Evolutionary conservation across 2,329 filamentous ascomycete genomes (phyloP), one percentile per base, ranked within the genome.

Genomic region (Esteya vermicola): DNA sequence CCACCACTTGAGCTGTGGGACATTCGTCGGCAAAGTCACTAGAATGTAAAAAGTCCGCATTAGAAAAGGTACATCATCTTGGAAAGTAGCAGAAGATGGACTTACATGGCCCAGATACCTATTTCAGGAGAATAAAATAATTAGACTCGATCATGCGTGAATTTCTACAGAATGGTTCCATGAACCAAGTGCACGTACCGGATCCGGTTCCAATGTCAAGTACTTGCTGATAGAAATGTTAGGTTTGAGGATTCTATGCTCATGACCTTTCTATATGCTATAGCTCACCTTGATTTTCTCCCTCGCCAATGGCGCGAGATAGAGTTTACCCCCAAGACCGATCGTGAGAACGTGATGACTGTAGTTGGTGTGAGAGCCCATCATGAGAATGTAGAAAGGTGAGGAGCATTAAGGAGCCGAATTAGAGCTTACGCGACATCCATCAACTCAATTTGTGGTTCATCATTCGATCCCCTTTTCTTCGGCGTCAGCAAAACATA

Each of bases 181-280:
- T n/a, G n/a, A n/a, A n/a, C n/a, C n/a, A n/a, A n/a, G n/a, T n/a
- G n/a, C n/a, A n/a, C n/a, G n/a, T n/a, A n/a, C 48, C 50, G 6
- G 67, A 68, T 26, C 73, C 71, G 8, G 70, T 72, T 34, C 70
- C 65, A 32, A 73, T 54, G 47, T 75, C 69, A 21, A 75, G 53
- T 14, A 69, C 51, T 46, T 49, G 50, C 45, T 52, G 18, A 8
- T 36, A 12, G 7, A 28, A 4, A 19, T 4, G 21, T 40, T 19
- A 40, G 23, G 6, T 36, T n/a, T n/a, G n/a, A n/a, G n/a, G n/a
- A n/a, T n/a, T n/a, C n/a, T n/a, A n/a, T n/a, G n/a, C n/a, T n/a
- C n/a, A n/a, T n/a, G n/a, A n/a, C n/a, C n/a, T n/a, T n/a, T n/a
- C n/a, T n/a, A n/a, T n/a, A n/a, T n/a, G n/a, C n/a, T n/a, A n/a